Evolutionary conservation across 305 asterid species (phyloP), one percentile per base, ranked within the genome.

Genomic region (Solanum aculeatissimum): DNA sequence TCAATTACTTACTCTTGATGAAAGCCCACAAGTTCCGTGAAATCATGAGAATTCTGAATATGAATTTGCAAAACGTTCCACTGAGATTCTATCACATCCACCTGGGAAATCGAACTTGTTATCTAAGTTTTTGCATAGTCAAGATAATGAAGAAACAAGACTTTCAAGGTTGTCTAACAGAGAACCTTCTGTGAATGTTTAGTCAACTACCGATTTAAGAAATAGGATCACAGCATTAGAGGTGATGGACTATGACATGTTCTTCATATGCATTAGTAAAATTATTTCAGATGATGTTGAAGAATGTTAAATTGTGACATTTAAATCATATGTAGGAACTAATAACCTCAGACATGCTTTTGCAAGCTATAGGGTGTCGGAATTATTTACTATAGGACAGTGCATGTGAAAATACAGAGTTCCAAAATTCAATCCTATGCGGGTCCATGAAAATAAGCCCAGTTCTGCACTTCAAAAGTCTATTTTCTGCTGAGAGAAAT

Each of bases 61-160:
- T 92, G 99, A 86, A 93, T 85, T 92, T 97, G 99, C 92, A 95
- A 90, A 80, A 93, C 93, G 32, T 95, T 97, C 99, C 99, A 97
- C 89, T 95, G 99, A 85, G 99, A 94, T 88, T 97, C 99, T 87
- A 97, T 93, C 27, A 97, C 99, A 68, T 97, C 99, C 90, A 95
- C 99, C 99, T 97, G 91, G 83, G 53, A 88, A 89, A 86, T 84
- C 42, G 80, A 70, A 83, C 15, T 54, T 63, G 54, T 71, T 83
- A 65, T 27, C 58, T 40, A 53, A 69, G 19, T 62, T 83, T 54
- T 79, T 54, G 82, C 29, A 40, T 57, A 58, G 53, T n/a, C 68
- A 57, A 54, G 82, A 43, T 42, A 54, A 68, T 35, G 43, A 43
- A 66, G 54, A 86, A 38, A 83, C 38, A 54, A 53, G 71, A 68